Percentiles rank a stretch among this genome's conserved stretches.
Evolutionary conservation across 371 early-diverging fungal species (phyloP).

Genomic region (Basidiobolus heterosporus): DNA sequence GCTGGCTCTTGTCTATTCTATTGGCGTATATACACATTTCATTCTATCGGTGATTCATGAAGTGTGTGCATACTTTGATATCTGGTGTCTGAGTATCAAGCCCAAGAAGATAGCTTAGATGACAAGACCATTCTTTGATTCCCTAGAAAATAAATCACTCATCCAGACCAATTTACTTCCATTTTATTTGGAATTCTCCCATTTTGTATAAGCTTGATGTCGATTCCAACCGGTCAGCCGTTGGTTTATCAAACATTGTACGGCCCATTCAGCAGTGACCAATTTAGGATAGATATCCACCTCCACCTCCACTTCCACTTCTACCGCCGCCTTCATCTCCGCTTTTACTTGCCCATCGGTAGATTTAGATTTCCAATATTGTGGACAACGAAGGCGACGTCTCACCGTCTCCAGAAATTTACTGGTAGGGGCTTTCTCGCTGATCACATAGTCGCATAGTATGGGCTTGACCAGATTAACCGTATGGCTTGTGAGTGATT

Average conservation of each 20-base stretch:
- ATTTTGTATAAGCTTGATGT: not conserved
- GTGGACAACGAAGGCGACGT: no score
- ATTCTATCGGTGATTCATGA: slow-evolving; percentile 54
- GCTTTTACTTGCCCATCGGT: no score
- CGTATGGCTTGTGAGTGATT: not conserved
- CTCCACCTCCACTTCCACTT: no score
- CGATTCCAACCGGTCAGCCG: not conserved
- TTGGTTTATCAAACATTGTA: not conserved
- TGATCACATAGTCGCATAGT: not conserved
- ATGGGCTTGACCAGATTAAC: not conserved
- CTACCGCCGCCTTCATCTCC: not conserved
- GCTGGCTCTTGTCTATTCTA: slow-evolving; percentile 27
- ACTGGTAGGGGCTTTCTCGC: not conserved
- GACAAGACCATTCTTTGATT: no score
- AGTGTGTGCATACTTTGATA: slow-evolving; percentile 66
- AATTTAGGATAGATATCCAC: not conserved
- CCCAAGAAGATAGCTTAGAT: not conserved
- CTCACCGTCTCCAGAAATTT: not conserved
- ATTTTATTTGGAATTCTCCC: not conserved
- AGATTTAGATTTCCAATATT: not conserved
- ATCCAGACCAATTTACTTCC: no score
- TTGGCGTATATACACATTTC: slow-evolving; percentile 47
- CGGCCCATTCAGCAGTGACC: slow-evolving; percentile 1
- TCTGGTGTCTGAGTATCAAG: slow-evolving; percentile 70
- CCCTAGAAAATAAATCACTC: no score